Base-by-base conservation (phyloP, 306 rosid species). In the Prunus kanzakura region DNA sequence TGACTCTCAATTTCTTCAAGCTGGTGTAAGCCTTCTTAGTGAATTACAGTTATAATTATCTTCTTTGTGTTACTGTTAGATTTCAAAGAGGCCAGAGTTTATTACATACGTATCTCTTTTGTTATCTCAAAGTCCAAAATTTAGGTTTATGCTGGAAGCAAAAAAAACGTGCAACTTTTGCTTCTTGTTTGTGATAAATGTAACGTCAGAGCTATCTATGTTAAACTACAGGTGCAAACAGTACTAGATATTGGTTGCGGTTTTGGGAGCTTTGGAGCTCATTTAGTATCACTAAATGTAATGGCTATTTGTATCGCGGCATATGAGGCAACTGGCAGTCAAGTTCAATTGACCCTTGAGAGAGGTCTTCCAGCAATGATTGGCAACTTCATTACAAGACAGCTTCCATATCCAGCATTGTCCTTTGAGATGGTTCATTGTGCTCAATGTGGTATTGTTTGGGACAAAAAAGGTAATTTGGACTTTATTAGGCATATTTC, bases 231-330 rank as follows among this genome's bases (percentile, higher is more conserved):
- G 99, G 89, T 96, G 75, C 98, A 81, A 54, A 83, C 84, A 30
- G 86, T 91, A 70, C 88, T 96, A 67, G 99, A 96, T 82, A 84
- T 96, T 67, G 91, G 93, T 80, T 96, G 99, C 80, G 99, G 99
- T 78, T 96, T 96, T 81, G 99, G 99, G 72, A 89, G 99, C 84
- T 92, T 96, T 83, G 99, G 99, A 77, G 99, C 99, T 83, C 98
- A 88, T 88, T 80, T 96, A 54, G 83, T 83, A 76, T 90, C 99
- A 43, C 80, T 91, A 77, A 89, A 92, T 78, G 86, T 96, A 65
- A 91, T 93, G 99, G 85, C 89, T 15, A 78, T 96, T 75, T 96
- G 99, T 84, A 81, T 96, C 76, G 98, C 99, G 75, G 88, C 90
- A 29, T 96, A 88, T 73, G 99, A 96, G 85, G 93, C 94, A 76